phyloP scores from a whole-genome alignment of 306 rosid species.

The Canavalia ensiformis region DNA sequence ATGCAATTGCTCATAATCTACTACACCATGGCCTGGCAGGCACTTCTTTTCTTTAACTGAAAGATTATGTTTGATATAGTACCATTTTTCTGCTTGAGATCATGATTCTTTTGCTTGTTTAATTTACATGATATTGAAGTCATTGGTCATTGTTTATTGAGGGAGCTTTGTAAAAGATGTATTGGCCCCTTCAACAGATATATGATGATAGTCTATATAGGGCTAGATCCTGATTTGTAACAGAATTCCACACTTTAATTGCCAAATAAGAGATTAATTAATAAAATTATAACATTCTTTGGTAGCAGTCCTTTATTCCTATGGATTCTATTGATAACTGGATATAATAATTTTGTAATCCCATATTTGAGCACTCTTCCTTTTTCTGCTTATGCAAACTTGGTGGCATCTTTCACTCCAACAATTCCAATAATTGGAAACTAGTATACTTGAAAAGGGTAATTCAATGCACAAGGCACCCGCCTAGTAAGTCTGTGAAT shows the following conservation, averaged over 20 bases:
- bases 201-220: slow-evolving; percentile 50
- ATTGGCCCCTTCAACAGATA: slow-evolving; percentile 51
- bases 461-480: not conserved
- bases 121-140: slow-evolving; percentile 42
- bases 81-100: slow-evolving; percentile 12
- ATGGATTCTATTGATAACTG: slow-evolving; percentile 19
- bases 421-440: not conserved
- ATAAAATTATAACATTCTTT: slow-evolving; percentile 49
- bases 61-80: slow-evolving; percentile 27
- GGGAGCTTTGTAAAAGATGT: slow-evolving; percentile 59
- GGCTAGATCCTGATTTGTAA: slow-evolving; percentile 46
- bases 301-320: slow-evolving; percentile 41
- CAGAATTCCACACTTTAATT: slow-evolving; percentile 49
- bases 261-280: slow-evolving; percentile 40
- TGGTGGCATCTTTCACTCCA: slow-evolving; percentile 14
- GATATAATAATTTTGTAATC: not conserved
- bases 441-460: not conserved
- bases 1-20: slow-evolving; percentile 94
- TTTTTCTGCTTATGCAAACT: slow-evolving; percentile 17
- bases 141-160: slow-evolving; percentile 55
- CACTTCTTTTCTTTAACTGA: slow-evolving; percentile 70
- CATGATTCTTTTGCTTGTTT: slow-evolving; percentile 51
- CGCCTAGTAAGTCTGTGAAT: not conserved
- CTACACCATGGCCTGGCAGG: slow-evolving; percentile 96
- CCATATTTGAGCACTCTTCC: not conserved